A percentile compares a stretch with the other conserved stretches of the same genome.
Conservation (phyloP, 345 rosid genomes). For the Citrus maxima region DNA sequence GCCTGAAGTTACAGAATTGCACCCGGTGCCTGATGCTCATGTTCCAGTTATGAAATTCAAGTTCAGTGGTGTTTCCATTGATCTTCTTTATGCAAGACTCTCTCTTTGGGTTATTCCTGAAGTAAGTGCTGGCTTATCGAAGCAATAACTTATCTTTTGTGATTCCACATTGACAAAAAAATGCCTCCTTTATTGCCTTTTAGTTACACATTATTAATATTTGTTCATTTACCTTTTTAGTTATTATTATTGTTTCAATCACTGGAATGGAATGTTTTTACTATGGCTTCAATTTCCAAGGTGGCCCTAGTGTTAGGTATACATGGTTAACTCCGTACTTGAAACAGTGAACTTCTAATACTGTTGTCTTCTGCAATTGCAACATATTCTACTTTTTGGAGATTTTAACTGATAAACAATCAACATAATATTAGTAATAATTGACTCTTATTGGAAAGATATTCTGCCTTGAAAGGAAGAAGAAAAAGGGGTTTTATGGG, state of each 20-base stretch:
- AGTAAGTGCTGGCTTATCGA: constrained; percentile 49
- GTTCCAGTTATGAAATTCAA: constrained; percentile 93
- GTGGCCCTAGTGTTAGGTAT: not conserved
- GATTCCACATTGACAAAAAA: not conserved
- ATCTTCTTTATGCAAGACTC: constrained; percentile 90
- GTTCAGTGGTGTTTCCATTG: constrained; percentile 86
- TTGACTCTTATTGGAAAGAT: not conserved
- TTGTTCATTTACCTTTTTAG: not conserved
- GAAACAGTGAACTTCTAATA: not conserved
- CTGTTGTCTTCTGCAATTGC: constrained; percentile 1
- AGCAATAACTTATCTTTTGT: not conserved
- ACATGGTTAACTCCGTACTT: not conserved
- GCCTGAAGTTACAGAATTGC: constrained; percentile 96
- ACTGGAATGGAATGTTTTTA: not conserved
- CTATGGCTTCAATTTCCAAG: not conserved
- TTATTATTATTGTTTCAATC: not conserved
- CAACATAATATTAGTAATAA: not conserved
- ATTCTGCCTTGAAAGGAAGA: too few relatives aligned
- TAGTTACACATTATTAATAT: not conserved
- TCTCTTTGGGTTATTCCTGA: constrained; percentile 95
- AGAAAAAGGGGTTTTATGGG: too few relatives aligned
- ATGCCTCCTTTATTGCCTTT: not conserved
- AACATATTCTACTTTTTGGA: not conserved
- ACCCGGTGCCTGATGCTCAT: constrained; percentile 97
- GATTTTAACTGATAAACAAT: not conserved